These are phyloP conservation scores for Aspergillus cavernicola DNA, from an alignment of 495 filamentous ascomycete species.

Conservation along the genomic window DNA sequence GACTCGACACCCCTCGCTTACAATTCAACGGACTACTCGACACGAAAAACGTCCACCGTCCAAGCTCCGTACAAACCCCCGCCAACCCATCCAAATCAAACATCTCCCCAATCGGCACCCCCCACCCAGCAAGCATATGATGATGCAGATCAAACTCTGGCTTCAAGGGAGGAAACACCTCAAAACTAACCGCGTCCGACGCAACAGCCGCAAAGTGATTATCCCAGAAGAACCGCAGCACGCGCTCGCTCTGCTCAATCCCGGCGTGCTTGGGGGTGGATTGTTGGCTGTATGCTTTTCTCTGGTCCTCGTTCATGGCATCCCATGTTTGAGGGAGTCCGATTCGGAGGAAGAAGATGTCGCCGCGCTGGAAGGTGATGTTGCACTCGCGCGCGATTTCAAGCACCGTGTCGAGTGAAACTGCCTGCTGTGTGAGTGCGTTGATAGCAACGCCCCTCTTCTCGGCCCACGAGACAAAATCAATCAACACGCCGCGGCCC, in stretches of 20 bases:
- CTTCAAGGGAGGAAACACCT: constrained; percentile 56
- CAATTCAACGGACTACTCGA: constrained; percentile 63
- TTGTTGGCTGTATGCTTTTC: constrained; percentile 33
- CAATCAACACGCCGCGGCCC: constrained; percentile 53
- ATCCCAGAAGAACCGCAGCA: constrained; percentile 66
- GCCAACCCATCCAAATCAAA: constrained; percentile 58
- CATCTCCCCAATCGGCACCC: constrained; percentile 63
- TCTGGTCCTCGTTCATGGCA: constrained; percentile 36
- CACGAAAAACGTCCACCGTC: constrained; percentile 69
- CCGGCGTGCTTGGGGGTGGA: constrained; percentile 53
- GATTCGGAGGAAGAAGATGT: constrained; percentile 73
- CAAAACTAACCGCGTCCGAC: constrained; percentile 63
- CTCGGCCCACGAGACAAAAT: constrained; percentile 49
- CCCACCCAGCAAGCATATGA: constrained; percentile 65
- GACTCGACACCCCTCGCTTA: constrained; percentile 39
- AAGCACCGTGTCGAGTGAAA: constrained; percentile 52
- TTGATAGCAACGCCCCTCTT: constrained; percentile 47
- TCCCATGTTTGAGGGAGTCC: constrained; percentile 53
- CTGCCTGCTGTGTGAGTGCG: constrained; percentile 56
- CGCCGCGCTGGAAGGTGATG: constrained; percentile 54
- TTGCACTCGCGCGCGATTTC: constrained; percentile 54
- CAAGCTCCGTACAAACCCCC: constrained; percentile 47
- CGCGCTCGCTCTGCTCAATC: constrained; percentile 59
- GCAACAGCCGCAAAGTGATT: constrained; percentile 66
- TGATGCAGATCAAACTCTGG: constrained; percentile 57